phyloP scores from a whole-genome alignment of 441 rosid genomes.

The Populus hybrid region DNA sequence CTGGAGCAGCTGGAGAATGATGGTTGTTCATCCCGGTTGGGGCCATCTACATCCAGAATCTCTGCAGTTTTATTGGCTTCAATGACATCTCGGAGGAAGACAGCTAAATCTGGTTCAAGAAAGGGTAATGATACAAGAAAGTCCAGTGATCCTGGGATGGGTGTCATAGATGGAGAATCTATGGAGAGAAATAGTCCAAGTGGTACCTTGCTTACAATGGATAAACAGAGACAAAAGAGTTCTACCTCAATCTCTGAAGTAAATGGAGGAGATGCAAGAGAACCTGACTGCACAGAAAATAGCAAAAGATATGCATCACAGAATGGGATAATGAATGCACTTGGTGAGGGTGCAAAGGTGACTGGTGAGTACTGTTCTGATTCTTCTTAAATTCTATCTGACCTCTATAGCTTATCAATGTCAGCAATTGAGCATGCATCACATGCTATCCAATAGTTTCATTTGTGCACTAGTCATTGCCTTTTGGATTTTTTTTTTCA shows the following conservation, averaged over 20 bases:
- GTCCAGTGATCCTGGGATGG: slow-evolving; percentile 13
- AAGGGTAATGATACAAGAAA: slow-evolving; percentile 15
- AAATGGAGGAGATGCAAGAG: slow-evolving; percentile 27
- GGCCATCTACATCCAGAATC: slow-evolving; percentile 52
- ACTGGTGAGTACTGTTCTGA: slow-evolving; percentile 47
- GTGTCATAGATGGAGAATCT: slow-evolving; percentile 28
- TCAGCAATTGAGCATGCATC: not conserved
- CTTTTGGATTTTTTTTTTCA: too few species aligned
- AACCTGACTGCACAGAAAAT: slow-evolving; percentile 31
- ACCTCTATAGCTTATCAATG: not conserved
- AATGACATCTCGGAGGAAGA: slow-evolving; percentile 27
- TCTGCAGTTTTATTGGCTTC: slow-evolving; percentile 19
- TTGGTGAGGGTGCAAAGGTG: slow-evolving; percentile 48
- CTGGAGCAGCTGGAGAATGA: slow-evolving; percentile 30
- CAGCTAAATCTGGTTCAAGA: slow-evolving; percentile 19
- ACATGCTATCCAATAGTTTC: not conserved
- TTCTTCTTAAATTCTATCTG: not conserved
- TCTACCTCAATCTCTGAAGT: slow-evolving; percentile 27
- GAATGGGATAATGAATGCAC: slow-evolving; percentile 34
- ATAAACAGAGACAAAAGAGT: slow-evolving; percentile 27
- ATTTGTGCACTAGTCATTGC: not conserved
- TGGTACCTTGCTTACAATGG: slow-evolving; percentile 40
- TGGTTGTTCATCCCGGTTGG: slow-evolving; percentile 27
- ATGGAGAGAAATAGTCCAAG: slow-evolving; percentile 41
- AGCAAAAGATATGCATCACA: slow-evolving; percentile 27